Base-by-base conservation (phyloP, 2,329 filamentous ascomycete genomes). In the Epichloe uncinata region DNA sequence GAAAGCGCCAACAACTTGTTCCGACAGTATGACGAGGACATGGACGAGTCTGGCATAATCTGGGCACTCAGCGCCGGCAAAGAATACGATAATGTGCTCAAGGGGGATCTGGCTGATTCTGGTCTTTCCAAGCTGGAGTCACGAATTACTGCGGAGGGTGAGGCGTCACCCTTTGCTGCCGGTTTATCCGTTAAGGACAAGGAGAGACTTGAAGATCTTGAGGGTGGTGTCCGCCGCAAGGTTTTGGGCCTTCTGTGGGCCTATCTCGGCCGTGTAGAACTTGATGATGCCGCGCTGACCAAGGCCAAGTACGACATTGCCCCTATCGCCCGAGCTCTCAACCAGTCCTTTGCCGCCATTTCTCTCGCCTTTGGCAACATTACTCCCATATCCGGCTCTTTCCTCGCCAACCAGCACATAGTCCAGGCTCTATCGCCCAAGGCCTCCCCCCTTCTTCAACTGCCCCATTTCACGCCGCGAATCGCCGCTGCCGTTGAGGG, bases 1-100 rank as follows among this genome's bases (percentile, higher is more conserved):
- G 87, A 93, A 63, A 96, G 87, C 67, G 90, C 94, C 58, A 94
- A 94, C 66, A 90, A 88, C 57, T 78, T 98, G 52, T 97, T 98
- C 77, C 84, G 83, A 59, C 88, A 95, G 62, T 98, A 94, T 69
- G 82, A 87, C 56, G 90, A 95, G 49, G 79, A 81, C 55, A 85
- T 93, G 55, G 81, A 87, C 54, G 84, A 87, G 60, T 85, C 84
- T 42, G 87, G 82, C 52, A 82, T 96, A 50, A 73, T 97, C 52
- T 77, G 79, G 43, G 86, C 88, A 44, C 73, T 97, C 50, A 96
- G 88, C 68, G 80, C 79, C 26, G 93, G 90, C 53, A 83, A 87
- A 59, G 93, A 98, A 64, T 96, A 85, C 67, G 82, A 86, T 56
- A 75, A 84, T 7, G 71, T 85, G 34, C 74, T 96, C 48, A 82